Evolutionary conservation across 306 rosid genomes (phyloP), one percentile per base, ranked within the genome.

Genomic region (Vachellia collinsii): DNA sequence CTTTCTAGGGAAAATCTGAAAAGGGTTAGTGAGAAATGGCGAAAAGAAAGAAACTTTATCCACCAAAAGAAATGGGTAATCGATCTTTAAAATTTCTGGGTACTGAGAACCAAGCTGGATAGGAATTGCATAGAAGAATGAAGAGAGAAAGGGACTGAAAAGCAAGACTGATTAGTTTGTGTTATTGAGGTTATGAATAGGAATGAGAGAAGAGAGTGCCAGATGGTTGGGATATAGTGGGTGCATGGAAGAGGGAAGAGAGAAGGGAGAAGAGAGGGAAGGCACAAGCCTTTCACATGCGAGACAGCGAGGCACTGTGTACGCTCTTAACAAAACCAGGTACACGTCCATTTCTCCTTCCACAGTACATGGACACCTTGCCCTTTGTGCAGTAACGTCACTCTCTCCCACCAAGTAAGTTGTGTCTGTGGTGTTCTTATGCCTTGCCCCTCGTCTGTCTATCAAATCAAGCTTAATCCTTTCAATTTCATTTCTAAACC

Each of bases 261-360:
- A 22, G 53, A 11, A 59, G 66, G 23, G 73, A 42, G 77, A n/a
- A n/a, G 34, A 29, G 34, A 29, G 86, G 78, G 48, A 75, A 84
- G 47, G 22, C 83, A 83, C 81, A 72, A 81, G 65, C 56, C 46
- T 80, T 65, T 88, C 98, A 94, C 97, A 92, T 94, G 98, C 79
- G 77, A 84, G 90, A 89, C 97, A 92, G 97, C 97, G 50, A 90
- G 84, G 91, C 97, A 82, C 85, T 70, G 85, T 86, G 91, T 87
- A 80, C 89, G 73, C 90, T 86, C 85, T 85, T 47, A 65, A 85
- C 93, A 85, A 78, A 87, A 85, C 88, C 79, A 78, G 58, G 82
- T 85, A 87, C 93, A 81, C 87, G 90, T 91, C 94, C 87, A 82
- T 82, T 85, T 83, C 88, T 83, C 72, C 84, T 78, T 84, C 81